A percentile compares a stretch with the other conserved stretches of the same genome.
Evolutionary conservation across 768 basidiomycete genomes (phyloP).

Genomic region (Rhodotorula paludigena): DNA sequence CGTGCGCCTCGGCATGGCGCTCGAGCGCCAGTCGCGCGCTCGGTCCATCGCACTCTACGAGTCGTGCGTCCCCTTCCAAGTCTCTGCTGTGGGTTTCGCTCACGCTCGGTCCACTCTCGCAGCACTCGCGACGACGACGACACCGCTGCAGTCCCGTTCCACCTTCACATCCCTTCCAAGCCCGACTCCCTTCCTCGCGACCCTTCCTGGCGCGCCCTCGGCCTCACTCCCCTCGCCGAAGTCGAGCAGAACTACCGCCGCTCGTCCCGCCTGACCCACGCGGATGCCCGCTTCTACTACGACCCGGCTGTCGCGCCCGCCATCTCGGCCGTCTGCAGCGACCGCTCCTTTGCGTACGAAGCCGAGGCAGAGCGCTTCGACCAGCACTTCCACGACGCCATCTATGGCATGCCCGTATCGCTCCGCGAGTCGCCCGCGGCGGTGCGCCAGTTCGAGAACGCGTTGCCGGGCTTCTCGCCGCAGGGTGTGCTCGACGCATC

Average conservation of each 20-base stretch:
- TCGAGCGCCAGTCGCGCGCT: slow-evolving; percentile 2
- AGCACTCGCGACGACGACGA: slow-evolving; percentile 19
- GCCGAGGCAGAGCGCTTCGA: slow-evolving; percentile 60
- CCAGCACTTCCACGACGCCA: slow-evolving; percentile 65
- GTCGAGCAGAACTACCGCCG: slow-evolving; percentile 64
- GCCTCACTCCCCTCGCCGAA: slow-evolving; percentile 57
- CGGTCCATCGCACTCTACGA: slow-evolving; percentile 6
- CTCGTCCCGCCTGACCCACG: slow-evolving; percentile 73
- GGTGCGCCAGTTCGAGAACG: slow-evolving; percentile 52
- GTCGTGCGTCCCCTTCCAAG: not conserved
- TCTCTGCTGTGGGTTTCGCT: not conserved
- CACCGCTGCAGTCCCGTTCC: not conserved
- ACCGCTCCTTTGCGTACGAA: slow-evolving; percentile 68
- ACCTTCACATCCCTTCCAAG: slow-evolving; percentile 13
- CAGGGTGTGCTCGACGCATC: slow-evolving; percentile 66
- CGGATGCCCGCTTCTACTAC: slow-evolving; percentile 74
- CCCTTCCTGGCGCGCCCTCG: slow-evolving; percentile 35
- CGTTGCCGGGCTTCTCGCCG: slow-evolving; percentile 61
- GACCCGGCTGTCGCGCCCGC: slow-evolving; percentile 82
- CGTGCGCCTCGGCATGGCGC: slow-evolving; percentile 21
- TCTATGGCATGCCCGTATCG: slow-evolving; percentile 76
- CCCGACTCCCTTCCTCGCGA: slow-evolving; percentile 8
- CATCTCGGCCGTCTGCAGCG: slow-evolving; percentile 61
- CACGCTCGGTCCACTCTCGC: not conserved
- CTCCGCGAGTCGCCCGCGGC: slow-evolving; percentile 59